Base-by-base conservation (phyloP, 202 grass and related monocot species). In the Carex arenaria region DNA sequence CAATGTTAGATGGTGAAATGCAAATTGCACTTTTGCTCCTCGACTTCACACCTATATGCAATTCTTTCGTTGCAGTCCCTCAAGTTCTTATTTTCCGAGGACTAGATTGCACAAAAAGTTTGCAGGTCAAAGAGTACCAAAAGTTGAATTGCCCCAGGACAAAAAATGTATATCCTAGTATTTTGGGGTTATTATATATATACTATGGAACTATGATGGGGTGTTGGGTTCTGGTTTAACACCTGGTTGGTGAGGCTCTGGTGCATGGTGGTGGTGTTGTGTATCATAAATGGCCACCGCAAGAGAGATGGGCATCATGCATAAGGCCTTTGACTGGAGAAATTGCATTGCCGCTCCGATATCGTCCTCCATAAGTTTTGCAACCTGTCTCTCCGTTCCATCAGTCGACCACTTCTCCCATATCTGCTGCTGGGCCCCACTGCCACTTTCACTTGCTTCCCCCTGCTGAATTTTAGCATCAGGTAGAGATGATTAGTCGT, bases 351-450 rank as follows among this genome's bases (percentile, higher is more conserved):
- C 93, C 23, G 93, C 78, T 67, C 93, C 93, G 12, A 96, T 96
- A 83, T 96, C 91, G 36, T 99, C 97, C 72, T 99, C 91, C 97
- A 99, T 94, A 62, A 99, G 82, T 87, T 96, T 99, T 52, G 93
- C 90, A 13, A 96, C 91, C 79, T 99, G 97, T 83, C 84, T 90
- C 79, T 99, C 97, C 5, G 97, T 99, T 82, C 93, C 97, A 82
- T 99, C 97, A 11, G 97, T 96, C 80, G 93, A 96, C 97, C 91
- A 99, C 77, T 99, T 99, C 75, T 96, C 93, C 93, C 97, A 99
- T 79, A 99, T 84, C 85, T 99, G 97, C 53, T 96, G 93, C 40
- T 51, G 45, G 15, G 64, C 13, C 49, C 62, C 80, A 68, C 87
- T 82, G n/a, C 93, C 96, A 90, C 88, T 89, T 83, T 95, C 91